These are phyloP conservation scores for Tricholoma flavovirens DNA, from an alignment of 768 basidiomycete species.

Conservation along the genomic window DNA sequence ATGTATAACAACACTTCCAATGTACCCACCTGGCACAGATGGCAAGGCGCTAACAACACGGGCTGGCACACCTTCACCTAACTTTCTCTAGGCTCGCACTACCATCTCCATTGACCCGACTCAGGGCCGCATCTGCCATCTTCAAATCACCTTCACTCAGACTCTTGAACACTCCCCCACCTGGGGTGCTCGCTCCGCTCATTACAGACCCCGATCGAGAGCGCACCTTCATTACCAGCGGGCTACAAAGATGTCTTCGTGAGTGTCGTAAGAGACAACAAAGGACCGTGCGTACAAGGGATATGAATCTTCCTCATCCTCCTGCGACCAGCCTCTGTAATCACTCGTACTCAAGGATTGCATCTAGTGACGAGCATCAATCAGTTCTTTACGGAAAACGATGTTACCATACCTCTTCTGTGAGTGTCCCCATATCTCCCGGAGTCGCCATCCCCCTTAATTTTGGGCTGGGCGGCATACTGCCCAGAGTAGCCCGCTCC, in stretches of 20 bases:
- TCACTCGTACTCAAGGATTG: constrained; percentile 82
- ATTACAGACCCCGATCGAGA: constrained; percentile 74
- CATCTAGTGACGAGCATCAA: constrained; percentile 49
- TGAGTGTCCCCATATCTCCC: constrained; percentile 87
- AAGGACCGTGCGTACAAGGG: constrained; percentile 60
- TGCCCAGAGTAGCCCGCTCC: constrained; percentile 63
- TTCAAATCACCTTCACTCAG: constrained; percentile 84
- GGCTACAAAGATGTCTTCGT: constrained; percentile 40
- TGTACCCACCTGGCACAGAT: no score
- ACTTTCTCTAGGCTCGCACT: background rate
- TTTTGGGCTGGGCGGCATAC: constrained; percentile 84
- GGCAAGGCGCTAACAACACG: background rate
- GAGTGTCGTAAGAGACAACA: constrained; percentile 6
- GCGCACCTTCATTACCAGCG: constrained; percentile 84
- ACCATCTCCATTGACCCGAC: constrained; percentile 29
- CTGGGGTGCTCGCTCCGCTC: constrained; percentile 74
- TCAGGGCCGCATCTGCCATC: constrained; percentile 85
- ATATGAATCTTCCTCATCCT: constrained; percentile 89
- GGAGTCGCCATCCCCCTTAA: constrained; percentile 86
- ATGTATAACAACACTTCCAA: no score
- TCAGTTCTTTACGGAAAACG: background rate
- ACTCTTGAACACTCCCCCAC: constrained; percentile 72
- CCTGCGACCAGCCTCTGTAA: constrained; percentile 60
- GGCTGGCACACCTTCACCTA: background rate
- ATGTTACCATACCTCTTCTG: constrained; percentile 56